phyloP scores from a whole-genome alignment of 2,329 filamentous ascomycete species.

The Clonostachys rosea region DNA sequence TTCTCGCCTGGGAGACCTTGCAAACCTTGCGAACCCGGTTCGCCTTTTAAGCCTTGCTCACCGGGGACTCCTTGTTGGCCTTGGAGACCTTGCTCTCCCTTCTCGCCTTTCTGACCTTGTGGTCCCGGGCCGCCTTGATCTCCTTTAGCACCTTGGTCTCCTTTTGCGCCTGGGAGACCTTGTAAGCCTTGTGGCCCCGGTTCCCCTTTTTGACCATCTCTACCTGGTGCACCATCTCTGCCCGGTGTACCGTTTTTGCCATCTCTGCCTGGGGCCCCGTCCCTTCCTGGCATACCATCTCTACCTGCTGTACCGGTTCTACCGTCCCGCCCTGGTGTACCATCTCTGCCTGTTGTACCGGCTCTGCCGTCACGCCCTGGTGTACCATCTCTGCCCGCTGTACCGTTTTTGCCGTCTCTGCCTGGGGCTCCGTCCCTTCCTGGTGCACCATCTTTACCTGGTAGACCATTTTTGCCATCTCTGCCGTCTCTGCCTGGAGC shows the following conservation, averaged over 20 bases:
- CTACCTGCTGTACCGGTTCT: not conserved
- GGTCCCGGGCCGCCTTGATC: not conserved
- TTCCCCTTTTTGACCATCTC: not conserved
- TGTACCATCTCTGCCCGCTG: not conserved
- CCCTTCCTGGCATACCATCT: not conserved
- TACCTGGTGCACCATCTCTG: not conserved
- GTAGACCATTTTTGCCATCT: not conserved
- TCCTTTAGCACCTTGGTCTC: not conserved
- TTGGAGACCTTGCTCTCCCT: not conserved
- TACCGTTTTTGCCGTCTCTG: not conserved
- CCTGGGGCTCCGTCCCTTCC: no score
- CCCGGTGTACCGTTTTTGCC: not conserved
- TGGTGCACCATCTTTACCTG: not conserved
- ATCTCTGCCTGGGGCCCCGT: not conserved
- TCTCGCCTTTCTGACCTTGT: not conserved
- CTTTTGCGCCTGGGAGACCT: not conserved
- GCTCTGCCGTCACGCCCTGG: not conserved
- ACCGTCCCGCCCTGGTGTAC: not conserved
- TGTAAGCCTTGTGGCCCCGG: not conserved
- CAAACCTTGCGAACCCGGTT: not conserved
- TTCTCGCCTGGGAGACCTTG: not conserved
- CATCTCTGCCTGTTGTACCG: not conserved
- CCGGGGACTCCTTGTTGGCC: not conserved
- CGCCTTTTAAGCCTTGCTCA: not conserved
- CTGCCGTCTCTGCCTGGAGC: not conserved